phyloP scores from a whole-genome alignment of 441 rosid genomes.

The Mallotus repandus region DNA sequence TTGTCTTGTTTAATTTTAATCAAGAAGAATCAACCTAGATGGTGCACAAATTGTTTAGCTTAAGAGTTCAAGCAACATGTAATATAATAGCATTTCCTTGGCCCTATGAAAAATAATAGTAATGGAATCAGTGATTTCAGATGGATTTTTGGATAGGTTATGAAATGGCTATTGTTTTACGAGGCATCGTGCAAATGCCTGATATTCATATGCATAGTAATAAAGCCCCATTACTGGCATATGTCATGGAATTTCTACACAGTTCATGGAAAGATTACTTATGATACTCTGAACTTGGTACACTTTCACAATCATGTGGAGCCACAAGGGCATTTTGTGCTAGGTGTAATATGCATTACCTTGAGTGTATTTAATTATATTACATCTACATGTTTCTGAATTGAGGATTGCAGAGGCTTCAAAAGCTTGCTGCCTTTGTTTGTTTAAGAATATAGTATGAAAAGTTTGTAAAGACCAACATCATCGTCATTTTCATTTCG shows the following conservation, averaged over 20 bases:
- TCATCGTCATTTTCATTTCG: neutral
- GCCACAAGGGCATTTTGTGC: neutral
- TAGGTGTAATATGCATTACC: neutral
- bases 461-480: neutral
- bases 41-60: neutral
- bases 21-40: neutral
- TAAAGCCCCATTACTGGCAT: neutral
- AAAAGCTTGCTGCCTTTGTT: neutral
- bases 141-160: neutral
- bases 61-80: neutral
- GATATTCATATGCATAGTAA: neutral
- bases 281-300: neutral
- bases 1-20: slow-evolving; percentile 21
- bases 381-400: neutral
- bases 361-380: neutral
- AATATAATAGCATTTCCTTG: too few species aligned
- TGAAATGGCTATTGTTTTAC: neutral
- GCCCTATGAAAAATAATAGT: neutral
- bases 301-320: neutral
- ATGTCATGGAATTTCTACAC: neutral
- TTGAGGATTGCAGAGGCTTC: neutral
- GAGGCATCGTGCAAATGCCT: neutral
- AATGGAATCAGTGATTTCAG: neutral
- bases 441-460: neutral
- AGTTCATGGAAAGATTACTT: neutral